phyloP scores from a whole-genome alignment of 148 eudicot species.

The Mesembryanthemum crystallinum region DNA sequence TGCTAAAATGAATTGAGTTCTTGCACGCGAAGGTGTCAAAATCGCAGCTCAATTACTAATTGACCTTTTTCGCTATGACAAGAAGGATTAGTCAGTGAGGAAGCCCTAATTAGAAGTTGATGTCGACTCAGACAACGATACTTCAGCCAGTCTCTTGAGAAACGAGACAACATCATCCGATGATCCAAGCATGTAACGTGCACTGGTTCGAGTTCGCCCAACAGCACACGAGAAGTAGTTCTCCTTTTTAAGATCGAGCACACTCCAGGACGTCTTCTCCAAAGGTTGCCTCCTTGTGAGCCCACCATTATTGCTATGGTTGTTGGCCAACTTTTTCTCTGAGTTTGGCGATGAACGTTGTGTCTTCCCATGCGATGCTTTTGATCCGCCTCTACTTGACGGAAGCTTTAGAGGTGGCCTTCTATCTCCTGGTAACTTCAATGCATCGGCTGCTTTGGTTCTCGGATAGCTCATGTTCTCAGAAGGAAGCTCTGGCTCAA shows the following conservation, averaged over 20 bases:
- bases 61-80: background rate
- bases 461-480: conserved; percentile 50
- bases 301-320: conserved; percentile 22
- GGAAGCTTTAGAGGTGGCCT: conserved; percentile 51
- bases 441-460: conserved; percentile 48
- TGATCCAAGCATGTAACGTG: conserved; percentile 65
- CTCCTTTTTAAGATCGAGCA: conserved; percentile 84
- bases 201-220: conserved; percentile 79
- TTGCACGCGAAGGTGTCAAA: background rate
- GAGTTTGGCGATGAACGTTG: conserved; percentile 40
- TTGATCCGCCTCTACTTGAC: conserved; percentile 43
- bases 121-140: conserved; percentile 32
- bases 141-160: conserved; percentile 50
- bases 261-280: conserved; percentile 70
- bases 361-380: conserved; percentile 41
- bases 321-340: conserved; percentile 37
- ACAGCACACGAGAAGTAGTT: conserved; percentile 94
- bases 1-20: conserved; percentile 13
- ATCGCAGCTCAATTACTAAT: background rate
- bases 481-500: conserved; percentile 92
- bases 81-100: background rate
- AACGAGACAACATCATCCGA: conserved; percentile 81
- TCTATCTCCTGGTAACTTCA: conserved; percentile 50
- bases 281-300: conserved; percentile 38
- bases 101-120: background rate